Percentiles rank a stretch among this genome's conserved stretches.
These are phyloP conservation scores for Pseudognaphalium luteoalbum DNA, from an alignment of 129 eudicot species.

Conservation along the genomic window DNA sequence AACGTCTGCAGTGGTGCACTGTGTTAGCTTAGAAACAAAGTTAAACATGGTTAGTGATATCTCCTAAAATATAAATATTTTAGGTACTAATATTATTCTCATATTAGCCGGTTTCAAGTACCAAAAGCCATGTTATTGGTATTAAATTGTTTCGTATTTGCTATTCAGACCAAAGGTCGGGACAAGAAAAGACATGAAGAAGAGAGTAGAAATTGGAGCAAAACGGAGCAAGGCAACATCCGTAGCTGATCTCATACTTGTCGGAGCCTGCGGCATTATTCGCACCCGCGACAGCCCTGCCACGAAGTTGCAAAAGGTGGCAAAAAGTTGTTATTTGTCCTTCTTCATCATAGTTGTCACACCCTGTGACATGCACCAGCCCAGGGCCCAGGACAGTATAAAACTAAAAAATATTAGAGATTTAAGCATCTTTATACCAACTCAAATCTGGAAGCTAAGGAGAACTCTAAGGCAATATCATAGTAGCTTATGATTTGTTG, in stretches of 20 bases:
- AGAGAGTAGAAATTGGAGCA: neutral
- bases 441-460: neutral
- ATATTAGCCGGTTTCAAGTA: neutral
- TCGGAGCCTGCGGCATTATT: neutral
- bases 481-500: neutral
- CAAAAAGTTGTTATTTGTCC: no score
- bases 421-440: neutral
- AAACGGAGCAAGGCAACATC: neutral
- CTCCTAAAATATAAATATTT: neutral
- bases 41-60: constrained; percentile 1
- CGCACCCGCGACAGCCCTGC: neutral
- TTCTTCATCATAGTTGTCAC: neutral
- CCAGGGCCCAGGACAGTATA: neutral
- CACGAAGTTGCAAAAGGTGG: neutral
- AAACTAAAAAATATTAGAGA: neutral
- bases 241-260: neutral
- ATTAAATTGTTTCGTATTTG: no score
- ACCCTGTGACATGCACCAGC: neutral
- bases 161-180: neutral
- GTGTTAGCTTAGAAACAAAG: constrained; percentile 20
- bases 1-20: constrained; percentile 27
- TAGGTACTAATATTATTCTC: neutral
- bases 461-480: neutral
- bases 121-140: neutral
- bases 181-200: neutral